Conservation (phyloP, 2,329 filamentous ascomycete species). For the Sarocladiaceae sp. region DNA sequence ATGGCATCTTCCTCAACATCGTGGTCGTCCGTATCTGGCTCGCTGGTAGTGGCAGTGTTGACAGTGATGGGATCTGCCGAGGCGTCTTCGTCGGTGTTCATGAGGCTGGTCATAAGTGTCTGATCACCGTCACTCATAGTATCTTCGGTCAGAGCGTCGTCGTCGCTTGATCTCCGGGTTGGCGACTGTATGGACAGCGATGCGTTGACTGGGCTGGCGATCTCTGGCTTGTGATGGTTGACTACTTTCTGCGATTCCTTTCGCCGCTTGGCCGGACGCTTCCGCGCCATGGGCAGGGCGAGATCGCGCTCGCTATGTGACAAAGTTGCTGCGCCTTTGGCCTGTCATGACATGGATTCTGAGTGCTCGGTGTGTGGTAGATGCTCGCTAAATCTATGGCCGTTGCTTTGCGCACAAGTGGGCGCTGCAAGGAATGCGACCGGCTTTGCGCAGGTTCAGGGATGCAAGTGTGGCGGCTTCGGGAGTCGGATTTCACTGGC, state of each 20-base stretch:
- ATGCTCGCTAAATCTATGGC: too few relatives aligned
- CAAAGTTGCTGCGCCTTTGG: neutral
- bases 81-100: slow-evolving; percentile 26
- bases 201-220: neutral
- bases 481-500: too few relatives aligned
- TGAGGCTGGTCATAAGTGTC: slow-evolving; percentile 32
- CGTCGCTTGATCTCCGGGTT: slow-evolving; percentile 27
- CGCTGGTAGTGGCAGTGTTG: slow-evolving; percentile 7
- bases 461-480: too few relatives aligned
- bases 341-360: too few relatives aligned
- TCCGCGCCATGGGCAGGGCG: slow-evolving; percentile 6
- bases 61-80: slow-evolving; percentile 7
- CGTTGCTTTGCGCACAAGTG: too few relatives aligned
- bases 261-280: slow-evolving; percentile 7
- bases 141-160: slow-evolving; percentile 25
- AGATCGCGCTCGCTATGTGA: slow-evolving; percentile 2
- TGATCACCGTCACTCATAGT: slow-evolving; percentile 25
- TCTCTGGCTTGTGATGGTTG: neutral
- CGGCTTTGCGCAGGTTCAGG: too few relatives aligned
- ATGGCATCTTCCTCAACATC: slow-evolving; percentile 30
- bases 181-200: slow-evolving; percentile 15
- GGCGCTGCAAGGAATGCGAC: too few relatives aligned
- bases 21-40: slow-evolving; percentile 18
- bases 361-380: too few relatives aligned
- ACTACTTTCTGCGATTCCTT: neutral